These are phyloP conservation scores for Oropetium thomaeum DNA, from an alignment of 176 grass and related monocot species.

Conservation along the genomic window DNA sequence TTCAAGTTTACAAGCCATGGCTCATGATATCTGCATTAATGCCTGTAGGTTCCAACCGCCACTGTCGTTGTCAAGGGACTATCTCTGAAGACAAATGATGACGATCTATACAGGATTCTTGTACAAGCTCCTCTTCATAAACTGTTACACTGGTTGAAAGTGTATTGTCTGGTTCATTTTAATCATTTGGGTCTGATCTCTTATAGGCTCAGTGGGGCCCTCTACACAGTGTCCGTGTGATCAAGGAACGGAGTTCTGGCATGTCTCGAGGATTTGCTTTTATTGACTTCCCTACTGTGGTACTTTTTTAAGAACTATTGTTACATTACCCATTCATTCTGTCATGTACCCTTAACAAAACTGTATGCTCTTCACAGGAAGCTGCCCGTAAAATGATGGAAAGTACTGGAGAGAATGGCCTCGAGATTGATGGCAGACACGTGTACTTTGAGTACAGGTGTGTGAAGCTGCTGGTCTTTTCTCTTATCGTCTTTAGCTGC, in stretches of 20 bases:
- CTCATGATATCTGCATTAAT: conserved; percentile 27
- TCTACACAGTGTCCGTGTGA: conserved; percentile 87
- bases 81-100: conserved; percentile 82
- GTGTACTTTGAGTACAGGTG: conserved; percentile 92
- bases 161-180: conserved; percentile 51
- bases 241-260: conserved; percentile 89
- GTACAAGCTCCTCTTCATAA: conserved; percentile 61
- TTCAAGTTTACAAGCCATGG: not conserved
- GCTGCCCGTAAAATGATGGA: conserved; percentile 90
- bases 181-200: conserved; percentile 57
- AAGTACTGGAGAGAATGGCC: conserved; percentile 62
- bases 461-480: not conserved
- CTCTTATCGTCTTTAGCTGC: not conserved
- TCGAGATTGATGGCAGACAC: conserved; percentile 79
- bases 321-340: conserved; percentile 9
- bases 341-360: conserved; percentile 24
- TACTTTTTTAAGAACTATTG: conserved; percentile 44
- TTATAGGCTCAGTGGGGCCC: conserved; percentile 99
- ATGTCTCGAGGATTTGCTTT: conserved; percentile 94
- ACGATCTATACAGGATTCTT: conserved; percentile 92
- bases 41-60: conserved; percentile 73
- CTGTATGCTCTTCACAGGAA: conserved; percentile 53
- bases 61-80: conserved; percentile 93
- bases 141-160: conserved; percentile 55
- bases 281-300: conserved; percentile 94